A percentile compares a stretch with the other conserved stretches of the same genome.
These are phyloP conservation scores for Isatis tinctoria DNA, from an alignment of 345 rosid genomes.

Conservation along the genomic window DNA sequence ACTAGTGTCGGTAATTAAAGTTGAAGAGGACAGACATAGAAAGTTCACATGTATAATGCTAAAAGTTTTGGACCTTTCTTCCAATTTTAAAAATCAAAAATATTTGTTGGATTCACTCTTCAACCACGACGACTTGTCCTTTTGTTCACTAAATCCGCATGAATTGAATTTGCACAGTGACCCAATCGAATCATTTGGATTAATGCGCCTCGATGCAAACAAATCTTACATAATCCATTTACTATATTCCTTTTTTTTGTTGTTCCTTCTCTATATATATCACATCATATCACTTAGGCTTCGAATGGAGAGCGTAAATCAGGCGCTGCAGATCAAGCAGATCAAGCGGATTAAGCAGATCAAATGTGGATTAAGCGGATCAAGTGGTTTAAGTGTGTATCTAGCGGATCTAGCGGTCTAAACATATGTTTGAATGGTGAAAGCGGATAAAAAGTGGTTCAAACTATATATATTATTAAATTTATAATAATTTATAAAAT, in stretches of 20 bases:
- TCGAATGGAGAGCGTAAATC: no score
- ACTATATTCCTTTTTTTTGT: background rate
- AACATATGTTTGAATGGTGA: no score
- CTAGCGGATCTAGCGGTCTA: no score
- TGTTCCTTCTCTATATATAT: background rate
- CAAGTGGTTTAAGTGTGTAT: no score
- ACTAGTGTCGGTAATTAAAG: constrained; percentile 30
- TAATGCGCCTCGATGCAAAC: constrained; percentile 26
- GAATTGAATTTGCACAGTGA: constrained; percentile 7
- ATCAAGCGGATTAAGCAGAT: no score
- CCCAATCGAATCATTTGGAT: constrained; percentile 28
- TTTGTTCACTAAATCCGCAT: constrained; percentile 35
- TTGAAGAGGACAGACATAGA: constrained; percentile 21
- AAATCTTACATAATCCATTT: constrained; percentile 16
- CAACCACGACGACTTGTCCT: constrained; percentile 16
- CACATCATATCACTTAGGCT: no score
- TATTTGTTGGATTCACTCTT: background rate
- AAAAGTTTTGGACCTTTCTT: constrained; percentile 13
- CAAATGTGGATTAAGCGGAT: no score
- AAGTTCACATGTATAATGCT: constrained; percentile 27
- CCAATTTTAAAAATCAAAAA: background rate
- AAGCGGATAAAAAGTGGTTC: no score
- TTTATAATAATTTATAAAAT: no score
- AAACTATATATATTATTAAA: no score
- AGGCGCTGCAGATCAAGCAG: no score